A percentile compares a stretch with the other conserved stretches of the same genome.
Conservation (phyloP, 2,329 filamentous ascomycete species). For the Ophiostoma piceae region DNA sequence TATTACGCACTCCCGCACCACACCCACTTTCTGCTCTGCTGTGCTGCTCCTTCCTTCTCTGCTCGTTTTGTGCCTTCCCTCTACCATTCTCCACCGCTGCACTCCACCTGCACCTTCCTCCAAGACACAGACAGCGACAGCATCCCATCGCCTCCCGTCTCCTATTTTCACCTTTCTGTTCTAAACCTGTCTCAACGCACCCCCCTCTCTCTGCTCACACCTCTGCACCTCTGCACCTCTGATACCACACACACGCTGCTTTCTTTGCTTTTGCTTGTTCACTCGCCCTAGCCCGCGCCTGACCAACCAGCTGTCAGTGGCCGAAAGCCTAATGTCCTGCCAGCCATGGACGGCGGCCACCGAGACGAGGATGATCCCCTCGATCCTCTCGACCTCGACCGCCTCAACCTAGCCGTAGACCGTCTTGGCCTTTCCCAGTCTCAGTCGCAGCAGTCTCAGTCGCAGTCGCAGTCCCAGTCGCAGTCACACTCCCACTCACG, state of each 20-base stretch:
- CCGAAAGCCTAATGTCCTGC: conserved; percentile 35
- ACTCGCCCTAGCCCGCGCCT: background rate
- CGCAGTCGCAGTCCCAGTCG: too few relatives aligned
- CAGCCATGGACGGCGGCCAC: conserved; percentile 46
- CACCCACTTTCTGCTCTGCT: background rate
- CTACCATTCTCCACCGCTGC: background rate
- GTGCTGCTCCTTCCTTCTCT: background rate
- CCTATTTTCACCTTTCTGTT: conserved; percentile 14
- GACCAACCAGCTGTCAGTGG: conserved; percentile 22
- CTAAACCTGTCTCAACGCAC: conserved; percentile 15
- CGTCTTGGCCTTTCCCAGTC: conserved; percentile 24
- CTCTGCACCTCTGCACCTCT: background rate
- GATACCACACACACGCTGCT: background rate
- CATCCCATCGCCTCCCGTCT: conserved; percentile 13
- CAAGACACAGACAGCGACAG: conserved; percentile 12
- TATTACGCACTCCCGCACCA: conserved; percentile 13
- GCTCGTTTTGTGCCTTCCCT: background rate
- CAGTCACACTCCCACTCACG: too few relatives aligned
- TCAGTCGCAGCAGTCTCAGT: too few relatives aligned
- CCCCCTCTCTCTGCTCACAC: conserved; percentile 3
- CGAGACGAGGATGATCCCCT: conserved; percentile 41
- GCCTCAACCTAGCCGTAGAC: conserved; percentile 29
- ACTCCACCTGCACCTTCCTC: background rate
- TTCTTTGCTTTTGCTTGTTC: background rate
- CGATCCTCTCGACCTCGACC: conserved; percentile 26